Percentiles rank a stretch among this genome's conserved stretches.
Conservation (phyloP, 495 filamentous ascomycete genomes). For the Cryomyces antarcticus region DNA sequence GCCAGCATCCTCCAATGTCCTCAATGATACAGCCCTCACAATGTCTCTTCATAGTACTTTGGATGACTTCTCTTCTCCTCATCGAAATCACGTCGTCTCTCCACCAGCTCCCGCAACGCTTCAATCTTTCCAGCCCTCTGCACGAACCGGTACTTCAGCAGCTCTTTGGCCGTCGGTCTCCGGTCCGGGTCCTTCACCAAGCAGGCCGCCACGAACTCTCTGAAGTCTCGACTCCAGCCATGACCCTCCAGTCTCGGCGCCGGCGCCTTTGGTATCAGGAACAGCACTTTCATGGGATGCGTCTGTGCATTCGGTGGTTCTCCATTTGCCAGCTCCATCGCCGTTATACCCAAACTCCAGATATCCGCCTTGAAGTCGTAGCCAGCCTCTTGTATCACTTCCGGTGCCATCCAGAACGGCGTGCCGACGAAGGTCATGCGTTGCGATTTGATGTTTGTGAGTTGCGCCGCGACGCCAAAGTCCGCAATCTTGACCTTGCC, state of each 20-base stretch:
- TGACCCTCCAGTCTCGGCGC: conserved; percentile 66
- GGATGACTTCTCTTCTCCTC: conserved; percentile 33
- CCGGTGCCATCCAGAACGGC: conserved; percentile 98
- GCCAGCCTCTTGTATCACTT: conserved; percentile 94
- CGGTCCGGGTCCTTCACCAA: conserved; percentile 73
- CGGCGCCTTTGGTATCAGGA: conserved; percentile 88
- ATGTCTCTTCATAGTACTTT: conserved; percentile 80
- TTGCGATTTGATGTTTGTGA: conserved; percentile 98
- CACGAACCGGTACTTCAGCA: conserved; percentile 80
- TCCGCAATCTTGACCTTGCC: conserved; percentile 95
- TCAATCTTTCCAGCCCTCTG: conserved; percentile 75
- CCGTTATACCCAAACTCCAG: conserved; percentile 97
- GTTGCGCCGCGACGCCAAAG: conserved; percentile 89
- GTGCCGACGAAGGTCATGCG: conserved; percentile 98
- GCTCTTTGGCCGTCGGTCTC: conserved; percentile 66
- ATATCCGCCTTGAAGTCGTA: conserved; percentile 99
- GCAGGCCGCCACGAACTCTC: conserved; percentile 82
- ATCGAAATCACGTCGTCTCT: conserved; percentile 57
- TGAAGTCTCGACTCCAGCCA: conserved; percentile 65
- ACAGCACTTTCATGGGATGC: conserved; percentile 96
- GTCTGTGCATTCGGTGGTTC: conserved; percentile 94
- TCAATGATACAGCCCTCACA: conserved; percentile 25
- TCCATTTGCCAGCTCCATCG: conserved; percentile 77
- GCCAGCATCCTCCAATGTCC: background rate
- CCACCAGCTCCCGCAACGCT: conserved; percentile 81